Conservation (phyloP, 352 stramenopile species). For the Globisporangium nunn region DNA sequence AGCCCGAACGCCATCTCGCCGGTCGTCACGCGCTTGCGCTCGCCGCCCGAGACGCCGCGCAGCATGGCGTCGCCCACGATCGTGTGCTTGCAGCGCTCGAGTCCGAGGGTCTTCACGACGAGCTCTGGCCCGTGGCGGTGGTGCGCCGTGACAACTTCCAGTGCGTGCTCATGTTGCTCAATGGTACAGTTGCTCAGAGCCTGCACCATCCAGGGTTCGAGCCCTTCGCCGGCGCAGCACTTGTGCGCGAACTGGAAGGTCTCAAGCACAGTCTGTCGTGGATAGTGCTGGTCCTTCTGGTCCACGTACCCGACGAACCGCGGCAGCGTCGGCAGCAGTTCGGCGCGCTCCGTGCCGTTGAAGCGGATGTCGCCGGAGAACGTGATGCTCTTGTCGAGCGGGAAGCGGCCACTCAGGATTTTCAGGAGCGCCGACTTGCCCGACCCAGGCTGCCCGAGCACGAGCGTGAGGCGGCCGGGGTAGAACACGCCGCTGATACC, state of each 20-base stretch:
- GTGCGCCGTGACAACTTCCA: conserved; percentile 25
- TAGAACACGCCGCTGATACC: conserved; percentile 20
- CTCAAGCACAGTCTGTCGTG: conserved; percentile 88
- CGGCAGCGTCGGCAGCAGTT: conserved; percentile 21
- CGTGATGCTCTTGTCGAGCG: conserved; percentile 28
- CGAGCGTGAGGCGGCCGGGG: conserved; percentile 14
- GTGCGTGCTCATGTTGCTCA: conserved; percentile 25
- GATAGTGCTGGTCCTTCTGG: conserved; percentile 82
- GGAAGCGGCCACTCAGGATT: conserved; percentile 35
- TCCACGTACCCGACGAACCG: conserved; percentile 36
- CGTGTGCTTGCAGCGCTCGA: conserved; percentile 50
- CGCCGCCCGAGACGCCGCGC: conserved; percentile 62
- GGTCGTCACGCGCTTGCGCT: conserved; percentile 70
- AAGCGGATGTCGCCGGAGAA: conserved; percentile 37
- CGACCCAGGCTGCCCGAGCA: conserved; percentile 20
- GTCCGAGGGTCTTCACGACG: conserved; percentile 27
- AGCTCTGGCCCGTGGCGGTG: conserved; percentile 31
- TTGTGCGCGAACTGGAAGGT: conserved; percentile 91
- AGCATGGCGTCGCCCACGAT: conserved; percentile 57
- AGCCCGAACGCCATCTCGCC: conserved; percentile 79
- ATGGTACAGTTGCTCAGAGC: conserved; percentile 28
- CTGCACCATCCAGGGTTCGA: conserved; percentile 32
- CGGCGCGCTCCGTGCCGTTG: conserved; percentile 22
- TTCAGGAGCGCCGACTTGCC: conserved; percentile 42
- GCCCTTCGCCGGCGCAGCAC: conserved; percentile 37